Evolutionary conservation across 2,329 filamentous ascomycete species (phyloP), one percentile per base, ranked within the genome.

Genomic region (Furcasterigmium sp.): DNA sequence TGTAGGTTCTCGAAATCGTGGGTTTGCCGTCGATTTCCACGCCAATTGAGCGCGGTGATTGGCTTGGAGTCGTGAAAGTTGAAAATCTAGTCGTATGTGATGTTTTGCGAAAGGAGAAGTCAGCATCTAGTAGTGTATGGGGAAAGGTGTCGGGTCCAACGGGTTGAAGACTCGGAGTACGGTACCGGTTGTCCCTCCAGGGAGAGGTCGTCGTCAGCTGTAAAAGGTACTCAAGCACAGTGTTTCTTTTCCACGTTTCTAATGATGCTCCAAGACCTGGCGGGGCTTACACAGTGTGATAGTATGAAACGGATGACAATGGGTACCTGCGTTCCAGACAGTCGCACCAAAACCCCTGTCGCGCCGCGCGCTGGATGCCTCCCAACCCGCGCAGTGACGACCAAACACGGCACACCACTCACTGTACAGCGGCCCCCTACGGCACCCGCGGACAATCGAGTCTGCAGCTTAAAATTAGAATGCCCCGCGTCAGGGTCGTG

Each of bases 401-500:
- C n/a, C n/a, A n/a, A n/a, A n/a, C n/a, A n/a, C n/a, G n/a, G n/a
- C n/a, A n/a, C n/a, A n/a, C n/a, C n/a, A n/a, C n/a, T n/a, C n/a
- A n/a, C n/a, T n/a, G n/a, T n/a, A n/a, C n/a, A n/a, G 29, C 29
- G 29, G 17, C 29, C 29, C 29, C 29, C 32, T 35, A 15, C 32
- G n/a, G 32, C 32, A 10, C 23, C 11, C 23, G 11, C 23, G 23
- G 23, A n/a, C n/a, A n/a, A n/a, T n/a, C n/a, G n/a, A n/a, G n/a
- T 11, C 23, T 26, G 23, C 32, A 35, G n/a, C 32, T 35, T 35
- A 35, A n/a, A 35, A 18, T 35, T 35, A 35, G 32, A 35, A 35
- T 35, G 32, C 32, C 32, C 32, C 32, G 32, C 32, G 32, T 35
- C 32, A 35, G 14, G 32, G 32, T 35, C 32, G 32, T 35, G 32